Evolutionary conservation across 805 yeast genomes (phyloP), one percentile per base, ranked within the genome.

Genomic region (Wickerhamiella slavikovae): DNA sequence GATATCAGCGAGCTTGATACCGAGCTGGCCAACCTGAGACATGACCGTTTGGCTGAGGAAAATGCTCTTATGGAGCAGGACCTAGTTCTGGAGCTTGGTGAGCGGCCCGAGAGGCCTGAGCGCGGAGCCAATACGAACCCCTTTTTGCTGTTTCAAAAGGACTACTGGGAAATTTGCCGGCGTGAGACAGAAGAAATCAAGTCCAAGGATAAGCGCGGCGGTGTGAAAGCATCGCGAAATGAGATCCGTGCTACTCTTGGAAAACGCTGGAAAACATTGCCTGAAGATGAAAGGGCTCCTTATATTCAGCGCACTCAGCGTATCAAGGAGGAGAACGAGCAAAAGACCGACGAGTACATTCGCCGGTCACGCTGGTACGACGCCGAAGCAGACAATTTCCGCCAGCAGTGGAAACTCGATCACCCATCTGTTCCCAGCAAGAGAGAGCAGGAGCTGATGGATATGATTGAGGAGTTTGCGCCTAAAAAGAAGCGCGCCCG

Each of bases 211-310:
- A 42, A 41, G 13, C 36, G 37, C 19, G 31, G 39, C 7, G 38
- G 45, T 1, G 49, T 48, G 4, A 55, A 49, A 25, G 58, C 58
- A 2, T 38, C 55, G 4, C 47, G 57, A 12, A 48, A 54, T 27
- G 61, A 55, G 34, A 55, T 56, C 13, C 45, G 60, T 2, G 51
- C 56, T 1, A 43, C 52, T 0, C 43, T 55, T 16, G 59, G 60
- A 16, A 47, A 48, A 29, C 51, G 51, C 41, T 55, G 61, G 61
- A 42, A 58, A 20, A 53, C 48, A 15, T 36, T 55, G 14, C 51
- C 57, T 2, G 56, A 49, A 8, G 47, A 36, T 3, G 48, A 50
- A 24, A 49, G 54, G 30, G 39, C 39, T 23, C 60, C 60, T 1
- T 54, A 54, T 33, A 35, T 53, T n/a, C 50, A 47, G 27, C 38